Conservation (phyloP, 768 basidiomycete species). For the Trichaptum fuscoviolaceum region DNA sequence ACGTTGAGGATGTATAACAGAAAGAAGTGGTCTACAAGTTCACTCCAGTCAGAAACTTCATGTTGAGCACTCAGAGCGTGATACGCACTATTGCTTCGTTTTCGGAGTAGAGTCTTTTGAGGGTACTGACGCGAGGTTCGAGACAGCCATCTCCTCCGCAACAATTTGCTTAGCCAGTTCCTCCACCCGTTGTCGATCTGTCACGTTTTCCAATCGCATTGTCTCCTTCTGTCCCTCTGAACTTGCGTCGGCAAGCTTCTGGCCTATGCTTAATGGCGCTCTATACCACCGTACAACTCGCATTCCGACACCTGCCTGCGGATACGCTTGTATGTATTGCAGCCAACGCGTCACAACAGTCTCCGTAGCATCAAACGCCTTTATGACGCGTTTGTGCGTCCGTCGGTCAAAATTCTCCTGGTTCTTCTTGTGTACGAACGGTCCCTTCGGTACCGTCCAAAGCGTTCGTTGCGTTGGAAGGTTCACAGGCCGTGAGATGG, state of each 20-base stretch:
- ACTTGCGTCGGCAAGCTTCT: slow-evolving; percentile 22
- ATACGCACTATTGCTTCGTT: neutral
- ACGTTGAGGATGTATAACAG: neutral
- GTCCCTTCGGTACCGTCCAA: slow-evolving; percentile 81
- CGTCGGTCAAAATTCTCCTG: slow-evolving; percentile 93
- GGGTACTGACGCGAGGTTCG: slow-evolving; percentile 3
- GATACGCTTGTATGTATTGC: slow-evolving; percentile 68
- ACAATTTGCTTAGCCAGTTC: slow-evolving; percentile 25
- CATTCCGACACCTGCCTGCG: slow-evolving; percentile 84
- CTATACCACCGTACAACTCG: slow-evolving; percentile 73
- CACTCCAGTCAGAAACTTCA: neutral
- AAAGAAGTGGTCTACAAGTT: neutral
- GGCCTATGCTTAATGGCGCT: slow-evolving; percentile 48
- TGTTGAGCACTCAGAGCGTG: neutral
- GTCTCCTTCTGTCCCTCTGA: slow-evolving; percentile 30
- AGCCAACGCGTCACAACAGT: slow-evolving; percentile 79
- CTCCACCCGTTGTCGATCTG: slow-evolving; percentile 28
- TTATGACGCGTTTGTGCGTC: slow-evolving; percentile 80
- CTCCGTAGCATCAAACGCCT: slow-evolving; percentile 84
- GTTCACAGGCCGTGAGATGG: slow-evolving; percentile 54
- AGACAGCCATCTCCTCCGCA: slow-evolving; percentile 25
- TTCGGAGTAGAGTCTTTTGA: neutral
- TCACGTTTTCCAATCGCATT: slow-evolving; percentile 26
- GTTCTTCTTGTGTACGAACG: slow-evolving; percentile 89
- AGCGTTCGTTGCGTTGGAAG: slow-evolving; percentile 74